Evolutionary conservation across 1,139 yeast genomes (phyloP).

Genomic region (Kurtzmaniella quercitrusa): DNA sequence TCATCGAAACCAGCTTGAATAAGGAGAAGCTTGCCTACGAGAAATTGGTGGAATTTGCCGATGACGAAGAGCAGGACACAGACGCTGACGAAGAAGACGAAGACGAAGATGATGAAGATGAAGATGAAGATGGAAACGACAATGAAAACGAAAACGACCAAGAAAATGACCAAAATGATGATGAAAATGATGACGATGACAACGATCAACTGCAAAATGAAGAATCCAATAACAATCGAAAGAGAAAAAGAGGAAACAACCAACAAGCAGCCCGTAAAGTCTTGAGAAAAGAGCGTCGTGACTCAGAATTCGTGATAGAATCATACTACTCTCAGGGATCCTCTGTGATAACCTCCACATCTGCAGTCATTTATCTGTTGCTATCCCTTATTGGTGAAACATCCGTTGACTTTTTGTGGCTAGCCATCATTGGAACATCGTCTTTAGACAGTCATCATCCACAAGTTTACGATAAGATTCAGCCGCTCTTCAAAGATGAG

Average conservation of each 20-base stretch:
- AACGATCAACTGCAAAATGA: too few species aligned
- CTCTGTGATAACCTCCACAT: constrained; percentile 66
- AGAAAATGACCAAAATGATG: constrained; percentile 17
- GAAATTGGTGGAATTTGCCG: constrained; percentile 36
- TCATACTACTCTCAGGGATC: constrained; percentile 82
- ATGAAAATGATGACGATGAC: constrained; percentile 20
- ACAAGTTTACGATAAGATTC: constrained; percentile 66
- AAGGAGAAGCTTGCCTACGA: constrained; percentile 54
- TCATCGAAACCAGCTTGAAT: constrained; percentile 51
- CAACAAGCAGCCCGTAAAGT: constrained; percentile 27
- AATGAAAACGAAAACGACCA: constrained; percentile 13
- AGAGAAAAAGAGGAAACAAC: constrained; percentile 17
- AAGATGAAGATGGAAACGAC: constrained; percentile 19
- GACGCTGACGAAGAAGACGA: constrained; percentile 30
- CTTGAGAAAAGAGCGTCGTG: constrained; percentile 22
- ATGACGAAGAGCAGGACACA: constrained; percentile 19
- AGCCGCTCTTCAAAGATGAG: constrained; percentile 78
- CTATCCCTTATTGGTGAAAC: constrained; percentile 67
- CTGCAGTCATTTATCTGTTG: constrained; percentile 77
- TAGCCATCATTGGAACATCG: constrained; percentile 83
- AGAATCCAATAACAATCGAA: neutral
- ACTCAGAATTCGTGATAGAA: constrained; percentile 63
- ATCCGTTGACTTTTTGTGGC: constrained; percentile 68
- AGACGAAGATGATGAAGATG: constrained; percentile 19
- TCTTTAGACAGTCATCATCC: constrained; percentile 75